These are phyloP conservation scores for Favolaschia claudopus DNA, from an alignment of 768 basidiomycete genomes.

Conservation along the genomic window DNA sequence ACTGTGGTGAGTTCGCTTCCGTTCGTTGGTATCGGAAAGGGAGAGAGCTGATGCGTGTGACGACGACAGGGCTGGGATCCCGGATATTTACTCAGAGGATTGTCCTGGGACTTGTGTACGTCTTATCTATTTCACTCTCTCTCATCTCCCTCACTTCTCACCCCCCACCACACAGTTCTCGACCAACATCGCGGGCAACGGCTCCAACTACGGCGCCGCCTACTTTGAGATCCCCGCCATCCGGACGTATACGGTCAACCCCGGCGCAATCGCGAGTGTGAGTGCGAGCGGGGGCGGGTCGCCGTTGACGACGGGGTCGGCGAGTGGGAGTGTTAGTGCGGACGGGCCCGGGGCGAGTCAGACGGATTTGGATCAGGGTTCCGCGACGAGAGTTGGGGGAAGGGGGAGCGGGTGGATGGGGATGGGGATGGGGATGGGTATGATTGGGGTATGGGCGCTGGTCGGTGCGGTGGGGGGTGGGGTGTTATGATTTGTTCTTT, in stretches of 20 bases:
- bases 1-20: constrained; percentile 46
- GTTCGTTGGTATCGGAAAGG: background rate
- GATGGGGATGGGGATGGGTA: no score
- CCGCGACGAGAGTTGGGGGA: no score
- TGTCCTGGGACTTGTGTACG: constrained; percentile 57
- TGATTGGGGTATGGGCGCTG: no score
- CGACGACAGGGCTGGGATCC: constrained; percentile 59
- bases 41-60: background rate
- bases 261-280: background rate
- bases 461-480: no score
- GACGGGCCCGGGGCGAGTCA: no score
- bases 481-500: no score
- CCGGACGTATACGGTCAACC: constrained; percentile 50
- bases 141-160: background rate
- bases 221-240: constrained; percentile 71
- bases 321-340: background rate
- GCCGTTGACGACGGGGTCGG: background rate
- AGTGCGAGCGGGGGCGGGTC: background rate
- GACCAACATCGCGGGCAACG: constrained; percentile 62
- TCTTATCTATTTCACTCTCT: constrained; percentile 10
- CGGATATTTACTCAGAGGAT: constrained; percentile 47
- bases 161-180: constrained; percentile 45
- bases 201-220: constrained; percentile 61
- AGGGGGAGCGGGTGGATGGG: no score
- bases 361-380: no score